Evolutionary conservation across 768 basidiomycete genomes (phyloP).

Genomic region (Rhodosporidiobolus odoratus): DNA sequence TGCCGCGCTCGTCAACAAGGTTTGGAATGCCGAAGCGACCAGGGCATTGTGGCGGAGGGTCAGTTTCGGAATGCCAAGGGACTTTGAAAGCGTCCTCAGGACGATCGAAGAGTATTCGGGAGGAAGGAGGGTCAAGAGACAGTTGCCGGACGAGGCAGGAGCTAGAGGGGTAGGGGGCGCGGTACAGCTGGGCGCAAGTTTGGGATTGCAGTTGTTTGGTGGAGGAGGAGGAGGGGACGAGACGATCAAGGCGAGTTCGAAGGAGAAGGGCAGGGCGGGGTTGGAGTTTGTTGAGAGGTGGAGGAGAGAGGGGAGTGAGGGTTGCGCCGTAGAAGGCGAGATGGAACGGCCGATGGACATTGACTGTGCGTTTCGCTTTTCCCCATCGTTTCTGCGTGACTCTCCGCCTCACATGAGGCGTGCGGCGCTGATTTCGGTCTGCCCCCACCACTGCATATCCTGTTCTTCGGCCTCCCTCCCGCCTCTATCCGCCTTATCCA

Average conservation of each 20-base stretch:
- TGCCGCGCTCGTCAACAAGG: constrained; percentile 27
- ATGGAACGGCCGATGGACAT: neutral
- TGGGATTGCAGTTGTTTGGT: neutral
- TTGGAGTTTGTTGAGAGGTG: neutral
- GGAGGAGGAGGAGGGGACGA: neutral
- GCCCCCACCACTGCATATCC: constrained; percentile 19
- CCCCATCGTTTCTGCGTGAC: neutral
- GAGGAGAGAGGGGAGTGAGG: neutral
- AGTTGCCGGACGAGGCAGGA: constrained; percentile 8
- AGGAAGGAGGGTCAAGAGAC: constrained; percentile 12
- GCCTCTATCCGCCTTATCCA: too few species aligned
- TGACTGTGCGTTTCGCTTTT: neutral
- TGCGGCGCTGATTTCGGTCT: too few species aligned
- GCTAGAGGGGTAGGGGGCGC: neutral
- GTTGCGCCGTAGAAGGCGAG: neutral
- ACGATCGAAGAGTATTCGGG: constrained; percentile 32
- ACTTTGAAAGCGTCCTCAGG: constrained; percentile 36
- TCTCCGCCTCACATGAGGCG: neutral
- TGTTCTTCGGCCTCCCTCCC: constrained; percentile 50
- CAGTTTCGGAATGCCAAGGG: constrained; percentile 32
- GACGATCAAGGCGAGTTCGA: neutral
- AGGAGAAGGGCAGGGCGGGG: constrained; percentile 50
- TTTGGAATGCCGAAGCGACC: constrained; percentile 28
- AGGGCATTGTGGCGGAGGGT: constrained; percentile 32
- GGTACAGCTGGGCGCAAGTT: neutral